A percentile compares a stretch with the other conserved stretches of the same genome.
Evolutionary conservation across 179 eudicot species (phyloP).

Genomic region (Spinacia oleracea): DNA sequence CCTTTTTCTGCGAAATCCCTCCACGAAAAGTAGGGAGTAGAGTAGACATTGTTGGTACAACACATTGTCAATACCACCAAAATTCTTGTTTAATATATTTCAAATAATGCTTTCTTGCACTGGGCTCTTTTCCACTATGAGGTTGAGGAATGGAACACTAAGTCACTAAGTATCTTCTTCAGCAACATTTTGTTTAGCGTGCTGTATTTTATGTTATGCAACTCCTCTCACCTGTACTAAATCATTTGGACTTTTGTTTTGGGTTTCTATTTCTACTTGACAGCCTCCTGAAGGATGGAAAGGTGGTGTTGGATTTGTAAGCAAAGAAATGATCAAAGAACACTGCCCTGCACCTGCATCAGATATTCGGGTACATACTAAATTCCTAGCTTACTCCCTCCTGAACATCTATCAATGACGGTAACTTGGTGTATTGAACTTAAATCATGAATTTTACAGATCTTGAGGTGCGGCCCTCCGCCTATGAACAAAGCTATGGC

Average conservation of each 20-base stretch:
- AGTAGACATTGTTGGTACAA: neutral
- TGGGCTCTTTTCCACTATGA: neutral
- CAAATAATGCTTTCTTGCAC: neutral
- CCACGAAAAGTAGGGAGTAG: neutral
- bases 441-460: constrained; percentile 30
- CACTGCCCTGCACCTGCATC: constrained; percentile 43
- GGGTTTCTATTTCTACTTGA: neutral
- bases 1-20: neutral
- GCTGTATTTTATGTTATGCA: neutral
- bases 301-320: constrained; percentile 49
- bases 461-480: constrained; percentile 75
- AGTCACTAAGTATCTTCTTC: neutral
- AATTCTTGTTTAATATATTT: neutral
- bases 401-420: neutral
- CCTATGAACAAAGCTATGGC: constrained; percentile 84
- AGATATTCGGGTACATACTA: constrained; percentile 34
- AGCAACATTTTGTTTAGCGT: neutral
- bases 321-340: constrained; percentile 53
- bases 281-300: constrained; percentile 53
- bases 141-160: neutral
- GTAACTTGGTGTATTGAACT: neutral
- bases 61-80: neutral
- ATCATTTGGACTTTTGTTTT: neutral
- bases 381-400: neutral
- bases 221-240: constrained; percentile 9